Conservation (phyloP, 1,139 yeast species). For the Meyerozyma smithsonii region DNA sequence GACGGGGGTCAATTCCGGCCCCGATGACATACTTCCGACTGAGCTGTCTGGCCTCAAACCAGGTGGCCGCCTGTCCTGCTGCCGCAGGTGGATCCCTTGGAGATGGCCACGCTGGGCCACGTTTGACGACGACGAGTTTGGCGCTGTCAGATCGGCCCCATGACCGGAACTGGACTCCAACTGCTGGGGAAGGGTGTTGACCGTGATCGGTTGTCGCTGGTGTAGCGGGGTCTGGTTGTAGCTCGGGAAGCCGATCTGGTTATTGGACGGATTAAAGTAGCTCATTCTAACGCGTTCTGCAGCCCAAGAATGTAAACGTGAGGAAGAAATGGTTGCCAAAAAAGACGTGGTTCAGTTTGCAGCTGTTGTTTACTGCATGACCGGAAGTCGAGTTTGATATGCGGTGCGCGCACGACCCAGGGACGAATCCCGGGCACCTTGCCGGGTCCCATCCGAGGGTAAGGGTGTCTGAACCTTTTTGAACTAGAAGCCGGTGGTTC, state of each 20-base stretch:
- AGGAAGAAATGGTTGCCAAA: no score
- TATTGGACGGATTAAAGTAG: slow-evolving; percentile 13
- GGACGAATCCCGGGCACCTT: neutral
- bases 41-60: neutral
- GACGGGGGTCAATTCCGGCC: slow-evolving; percentile 2
- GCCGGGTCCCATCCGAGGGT: neutral
- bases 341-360: no score
- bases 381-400: neutral
- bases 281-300: slow-evolving; percentile 14
- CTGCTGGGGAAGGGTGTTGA: neutral
- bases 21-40: slow-evolving; percentile 2
- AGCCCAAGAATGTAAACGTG: neutral
- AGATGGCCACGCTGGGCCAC: neutral
- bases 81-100: neutral
- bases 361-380: neutral
- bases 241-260: slow-evolving; percentile 20
- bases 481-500: no score
- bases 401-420: neutral
- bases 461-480: no score
- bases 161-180: neutral
- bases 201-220: slow-evolving; percentile 8
- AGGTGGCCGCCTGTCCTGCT: neutral
- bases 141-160: neutral
- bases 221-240: slow-evolving; percentile 16
- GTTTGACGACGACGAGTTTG: neutral